Conservation (phyloP, 208 protist species). For the Wallacemonas sp. region DNA sequence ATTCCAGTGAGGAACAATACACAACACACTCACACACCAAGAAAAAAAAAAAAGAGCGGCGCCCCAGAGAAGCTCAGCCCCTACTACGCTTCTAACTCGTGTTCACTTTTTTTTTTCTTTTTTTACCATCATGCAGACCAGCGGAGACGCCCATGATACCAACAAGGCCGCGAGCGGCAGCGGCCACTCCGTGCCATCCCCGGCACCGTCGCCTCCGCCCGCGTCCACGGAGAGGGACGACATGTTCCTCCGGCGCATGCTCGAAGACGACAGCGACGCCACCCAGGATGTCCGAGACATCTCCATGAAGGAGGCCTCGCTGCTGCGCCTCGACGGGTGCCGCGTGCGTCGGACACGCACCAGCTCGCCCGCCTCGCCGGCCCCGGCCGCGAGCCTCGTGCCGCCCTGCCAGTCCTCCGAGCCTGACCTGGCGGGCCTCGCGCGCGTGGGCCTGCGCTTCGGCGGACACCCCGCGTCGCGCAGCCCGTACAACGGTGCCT, state of each 20-base stretch:
- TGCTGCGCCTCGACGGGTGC: constrained; percentile 44
- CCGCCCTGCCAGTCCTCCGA: background rate
- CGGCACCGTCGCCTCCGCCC: background rate
- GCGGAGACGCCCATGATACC: background rate
- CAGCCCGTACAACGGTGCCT: constrained; percentile 16
- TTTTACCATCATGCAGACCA: constrained; percentile 7
- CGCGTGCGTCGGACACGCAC: constrained; percentile 21
- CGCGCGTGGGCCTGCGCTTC: background rate
- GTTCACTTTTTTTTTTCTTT: constrained; percentile 14
- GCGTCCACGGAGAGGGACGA: background rate
- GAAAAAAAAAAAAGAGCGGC: too few relatives aligned
- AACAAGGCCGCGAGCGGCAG: background rate
- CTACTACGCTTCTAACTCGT: too few relatives aligned
- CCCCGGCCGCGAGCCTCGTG: background rate
- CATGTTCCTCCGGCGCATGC: background rate
- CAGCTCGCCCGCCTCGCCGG: background rate
- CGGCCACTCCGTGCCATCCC: background rate
- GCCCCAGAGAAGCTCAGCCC: too few relatives aligned
- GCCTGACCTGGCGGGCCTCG: background rate
- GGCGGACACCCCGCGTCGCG: background rate
- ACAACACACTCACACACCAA: too few relatives aligned
- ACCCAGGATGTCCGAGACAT: constrained; percentile 11
- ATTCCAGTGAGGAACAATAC: too few relatives aligned
- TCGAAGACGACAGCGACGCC: background rate
- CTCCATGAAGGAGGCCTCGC: constrained; percentile 36